A percentile compares a stretch with the other conserved stretches of the same genome.
phyloP scores from a whole-genome alignment of 805 yeast genomes.

The Tetrapisispora namnaoensis region DNA sequence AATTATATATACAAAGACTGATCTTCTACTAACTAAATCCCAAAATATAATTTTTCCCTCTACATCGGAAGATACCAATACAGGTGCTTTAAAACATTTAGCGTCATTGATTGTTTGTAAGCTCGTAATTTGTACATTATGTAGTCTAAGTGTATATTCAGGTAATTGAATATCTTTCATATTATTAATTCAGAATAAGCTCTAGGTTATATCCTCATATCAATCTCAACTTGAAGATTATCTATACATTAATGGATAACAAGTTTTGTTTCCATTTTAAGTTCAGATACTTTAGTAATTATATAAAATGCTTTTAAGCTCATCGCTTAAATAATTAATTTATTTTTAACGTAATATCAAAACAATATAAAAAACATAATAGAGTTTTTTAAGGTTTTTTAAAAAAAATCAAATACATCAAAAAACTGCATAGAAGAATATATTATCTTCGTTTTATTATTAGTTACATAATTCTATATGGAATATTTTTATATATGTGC shows the following conservation, averaged over 20 bases:
- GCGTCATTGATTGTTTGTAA: background rate
- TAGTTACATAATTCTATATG: background rate
- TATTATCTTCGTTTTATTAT: background rate
- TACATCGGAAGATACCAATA: slow-evolving; percentile 22
- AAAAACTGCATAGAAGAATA: background rate
- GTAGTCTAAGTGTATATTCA: slow-evolving; percentile 12
- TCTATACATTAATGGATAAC: too few species aligned
- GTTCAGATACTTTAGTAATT: too few species aligned
- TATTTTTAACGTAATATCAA: too few species aligned
- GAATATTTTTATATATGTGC: background rate
- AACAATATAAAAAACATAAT: too few species aligned
- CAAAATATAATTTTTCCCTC: slow-evolving; percentile 19
- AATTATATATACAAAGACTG: slow-evolving; percentile 7
- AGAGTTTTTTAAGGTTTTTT: too few species aligned
- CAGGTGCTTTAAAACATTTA: background rate
- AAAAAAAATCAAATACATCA: too few species aligned
- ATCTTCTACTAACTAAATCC: slow-evolving; percentile 24
- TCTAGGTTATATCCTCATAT: too few species aligned
- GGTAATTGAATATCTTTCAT: slow-evolving; percentile 1
- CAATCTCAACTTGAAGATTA: too few species aligned
- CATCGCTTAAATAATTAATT: background rate
- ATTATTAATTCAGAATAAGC: too few species aligned
- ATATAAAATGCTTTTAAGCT: background rate
- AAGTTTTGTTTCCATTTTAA: too few species aligned
- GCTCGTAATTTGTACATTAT: slow-evolving; percentile 13